A percentile compares a stretch with the other conserved stretches of the same genome.
Evolutionary conservation across 768 basidiomycete genomes (phyloP).

Genomic region (Hirschioporus abietinus): DNA sequence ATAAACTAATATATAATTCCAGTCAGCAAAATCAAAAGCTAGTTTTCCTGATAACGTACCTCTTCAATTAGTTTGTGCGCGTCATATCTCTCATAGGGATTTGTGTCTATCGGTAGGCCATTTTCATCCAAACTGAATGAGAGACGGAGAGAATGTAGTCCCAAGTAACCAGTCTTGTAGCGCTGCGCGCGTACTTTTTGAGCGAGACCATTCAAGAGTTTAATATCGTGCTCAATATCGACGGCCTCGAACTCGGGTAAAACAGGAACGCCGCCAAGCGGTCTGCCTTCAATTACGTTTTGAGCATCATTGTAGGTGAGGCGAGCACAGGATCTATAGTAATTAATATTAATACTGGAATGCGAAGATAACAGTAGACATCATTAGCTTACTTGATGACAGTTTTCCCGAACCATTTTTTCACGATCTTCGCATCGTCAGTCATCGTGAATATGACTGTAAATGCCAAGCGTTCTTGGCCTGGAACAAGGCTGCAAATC

Average conservation of each 20-base stretch:
- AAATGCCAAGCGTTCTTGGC: conserved; percentile 87
- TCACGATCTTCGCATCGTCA: conserved; percentile 71
- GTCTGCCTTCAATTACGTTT: conserved; percentile 69
- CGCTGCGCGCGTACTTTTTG: conserved; percentile 67
- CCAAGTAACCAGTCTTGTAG: conserved; percentile 75
- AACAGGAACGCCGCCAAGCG: conserved; percentile 48
- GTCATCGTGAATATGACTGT: conserved; percentile 85
- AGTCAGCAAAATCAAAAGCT: background rate
- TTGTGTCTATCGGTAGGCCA: conserved; percentile 78
- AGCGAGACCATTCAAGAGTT: conserved; percentile 60
- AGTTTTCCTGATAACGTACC: conserved; percentile 37
- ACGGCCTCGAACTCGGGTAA: conserved; percentile 50
- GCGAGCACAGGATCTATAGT: conserved; percentile 73
- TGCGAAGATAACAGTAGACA: background rate
- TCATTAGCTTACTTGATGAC: conserved; percentile 66
- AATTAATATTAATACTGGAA: conserved; percentile 11
- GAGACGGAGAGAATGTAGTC: conserved; percentile 62
- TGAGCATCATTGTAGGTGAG: conserved; percentile 82
- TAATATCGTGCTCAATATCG: conserved; percentile 75
- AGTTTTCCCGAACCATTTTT: conserved; percentile 92
- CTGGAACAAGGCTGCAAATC: conserved; percentile 86
- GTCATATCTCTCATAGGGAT: conserved; percentile 55
- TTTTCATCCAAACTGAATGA: conserved; percentile 75
- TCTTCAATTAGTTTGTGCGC: conserved; percentile 87
- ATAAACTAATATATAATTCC: conserved; percentile 59